These are phyloP conservation scores for Fusarium lyarnte DNA, from an alignment of 2,329 filamentous ascomycete genomes.

Conservation along the genomic window DNA sequence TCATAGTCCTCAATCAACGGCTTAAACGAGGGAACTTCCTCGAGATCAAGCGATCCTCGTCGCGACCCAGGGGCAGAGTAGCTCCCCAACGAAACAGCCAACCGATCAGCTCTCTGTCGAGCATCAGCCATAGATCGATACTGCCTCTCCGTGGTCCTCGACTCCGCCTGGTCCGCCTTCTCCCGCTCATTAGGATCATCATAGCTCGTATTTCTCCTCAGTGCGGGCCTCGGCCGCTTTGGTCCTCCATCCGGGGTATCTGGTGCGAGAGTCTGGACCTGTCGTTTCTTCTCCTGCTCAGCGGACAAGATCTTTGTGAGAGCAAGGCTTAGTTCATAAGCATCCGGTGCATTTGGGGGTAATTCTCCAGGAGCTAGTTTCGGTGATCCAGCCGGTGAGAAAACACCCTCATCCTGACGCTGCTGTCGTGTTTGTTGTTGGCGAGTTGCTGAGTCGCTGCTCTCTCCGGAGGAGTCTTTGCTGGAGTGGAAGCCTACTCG, in stretches of 20 bases:
- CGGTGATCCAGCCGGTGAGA: constrained; percentile 44
- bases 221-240: constrained; percentile 49
- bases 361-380: constrained; percentile 37
- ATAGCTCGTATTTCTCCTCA: constrained; percentile 57
- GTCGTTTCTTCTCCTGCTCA: constrained; percentile 41
- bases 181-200: constrained; percentile 53
- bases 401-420: constrained; percentile 30
- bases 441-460: background rate
- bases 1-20: constrained; percentile 46
- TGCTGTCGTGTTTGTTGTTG: constrained; percentile 8
- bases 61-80: constrained; percentile 51
- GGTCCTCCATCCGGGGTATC: constrained; percentile 32
- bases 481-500: constrained; percentile 51
- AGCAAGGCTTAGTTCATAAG: constrained; percentile 51
- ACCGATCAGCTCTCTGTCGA: constrained; percentile 50
- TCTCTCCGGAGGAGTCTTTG: constrained; percentile 38
- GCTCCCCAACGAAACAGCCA: constrained; percentile 53
- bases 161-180: constrained; percentile 53
- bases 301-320: constrained; percentile 52
- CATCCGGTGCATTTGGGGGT: constrained; percentile 50
- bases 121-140: constrained; percentile 54
- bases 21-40: constrained; percentile 45
- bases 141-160: constrained; percentile 49
- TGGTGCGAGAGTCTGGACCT: constrained; percentile 5
- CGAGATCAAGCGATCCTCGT: constrained; percentile 48